These are phyloP conservation scores for Pugionium cornutum DNA, from an alignment of 345 rosid species.

Conservation along the genomic window DNA sequence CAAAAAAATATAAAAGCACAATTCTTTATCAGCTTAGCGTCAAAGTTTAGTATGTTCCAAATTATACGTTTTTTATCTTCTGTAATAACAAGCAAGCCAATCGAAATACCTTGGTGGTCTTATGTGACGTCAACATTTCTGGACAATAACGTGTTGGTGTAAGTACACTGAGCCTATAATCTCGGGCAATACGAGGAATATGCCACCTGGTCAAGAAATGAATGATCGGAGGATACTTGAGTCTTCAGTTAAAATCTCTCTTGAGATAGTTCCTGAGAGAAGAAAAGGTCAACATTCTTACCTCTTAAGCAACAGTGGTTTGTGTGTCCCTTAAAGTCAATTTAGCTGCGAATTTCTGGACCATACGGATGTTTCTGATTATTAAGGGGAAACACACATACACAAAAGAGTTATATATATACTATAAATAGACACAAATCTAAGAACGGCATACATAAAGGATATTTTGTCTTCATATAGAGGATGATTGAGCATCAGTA, in stretches of 20 bases:
- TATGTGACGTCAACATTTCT: slow-evolving; percentile 8
- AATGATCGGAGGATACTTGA: background rate
- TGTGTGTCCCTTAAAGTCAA: slow-evolving; percentile 41
- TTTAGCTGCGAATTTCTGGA: slow-evolving; percentile 59
- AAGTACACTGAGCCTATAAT: slow-evolving; percentile 4
- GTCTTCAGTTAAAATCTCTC: background rate
- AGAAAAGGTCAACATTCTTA: slow-evolving; percentile 20
- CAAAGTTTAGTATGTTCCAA: slow-evolving; percentile 8
- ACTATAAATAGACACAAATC: background rate
- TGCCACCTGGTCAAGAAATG: slow-evolving; percentile 14
- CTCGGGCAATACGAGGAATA: background rate
- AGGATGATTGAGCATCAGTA: slow-evolving; percentile 88
- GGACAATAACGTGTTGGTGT: background rate
- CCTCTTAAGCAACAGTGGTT: slow-evolving; percentile 24
- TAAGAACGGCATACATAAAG: slow-evolving; percentile 39
- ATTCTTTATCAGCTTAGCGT: background rate
- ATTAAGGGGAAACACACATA: slow-evolving; percentile 49
- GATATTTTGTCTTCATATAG: slow-evolving; percentile 76
- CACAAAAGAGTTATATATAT: slow-evolving; percentile 1
- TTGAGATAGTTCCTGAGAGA: slow-evolving; percentile 20
- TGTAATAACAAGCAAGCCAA: background rate
- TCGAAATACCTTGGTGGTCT: slow-evolving; percentile 18
- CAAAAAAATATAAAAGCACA: background rate
- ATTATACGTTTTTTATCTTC: background rate
- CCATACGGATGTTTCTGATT: slow-evolving; percentile 54